A percentile compares a stretch with the other conserved stretches of the same genome.
Conservation (phyloP, 805 yeast genomes). For the Barnettozyma salicaria region DNA sequence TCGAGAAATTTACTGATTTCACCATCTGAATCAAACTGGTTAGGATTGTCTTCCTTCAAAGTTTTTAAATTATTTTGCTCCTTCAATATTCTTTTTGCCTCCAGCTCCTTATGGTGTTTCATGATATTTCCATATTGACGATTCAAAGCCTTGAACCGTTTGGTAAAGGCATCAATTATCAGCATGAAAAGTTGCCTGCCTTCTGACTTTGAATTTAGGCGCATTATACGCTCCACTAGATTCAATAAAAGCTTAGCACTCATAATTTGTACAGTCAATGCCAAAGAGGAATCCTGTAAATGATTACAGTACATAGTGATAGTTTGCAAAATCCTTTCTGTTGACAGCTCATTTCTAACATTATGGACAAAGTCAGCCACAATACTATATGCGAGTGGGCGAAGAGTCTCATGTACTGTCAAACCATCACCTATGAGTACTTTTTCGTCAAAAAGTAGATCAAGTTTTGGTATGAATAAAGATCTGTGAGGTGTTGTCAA, state of each 20-base stretch:
- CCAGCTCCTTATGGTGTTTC: slow-evolving; percentile 51
- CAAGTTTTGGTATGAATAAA: slow-evolving; percentile 80
- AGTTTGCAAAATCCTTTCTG: slow-evolving; percentile 82
- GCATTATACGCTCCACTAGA: slow-evolving; percentile 81
- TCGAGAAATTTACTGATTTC: slow-evolving; percentile 29
- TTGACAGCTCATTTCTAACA: slow-evolving; percentile 75
- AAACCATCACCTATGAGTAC: slow-evolving; percentile 89
- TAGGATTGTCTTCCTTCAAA: slow-evolving; percentile 25
- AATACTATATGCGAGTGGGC: slow-evolving; percentile 91
- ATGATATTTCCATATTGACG: slow-evolving; percentile 62
- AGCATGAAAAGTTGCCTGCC: slow-evolving; percentile 71
- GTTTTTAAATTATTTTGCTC: slow-evolving; percentile 36
- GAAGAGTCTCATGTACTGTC: slow-evolving; percentile 80
- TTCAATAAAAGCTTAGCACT: slow-evolving; percentile 86
- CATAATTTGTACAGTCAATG: slow-evolving; percentile 91
- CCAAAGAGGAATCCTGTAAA: slow-evolving; percentile 73
- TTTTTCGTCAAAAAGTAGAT: slow-evolving; percentile 76
- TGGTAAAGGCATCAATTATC: slow-evolving; percentile 83
- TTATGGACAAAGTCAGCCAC: slow-evolving; percentile 95
- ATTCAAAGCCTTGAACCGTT: slow-evolving; percentile 71
- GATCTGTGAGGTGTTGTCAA: slow-evolving; percentile 81
- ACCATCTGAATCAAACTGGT: slow-evolving; percentile 34
- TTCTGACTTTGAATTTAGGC: slow-evolving; percentile 73
- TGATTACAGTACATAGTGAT: slow-evolving; percentile 76
- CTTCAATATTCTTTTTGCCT: slow-evolving; percentile 36